These are phyloP conservation scores for Endotrypanum monterogeii DNA, from an alignment of 208 protist genomes.

Conservation along the genomic window DNA sequence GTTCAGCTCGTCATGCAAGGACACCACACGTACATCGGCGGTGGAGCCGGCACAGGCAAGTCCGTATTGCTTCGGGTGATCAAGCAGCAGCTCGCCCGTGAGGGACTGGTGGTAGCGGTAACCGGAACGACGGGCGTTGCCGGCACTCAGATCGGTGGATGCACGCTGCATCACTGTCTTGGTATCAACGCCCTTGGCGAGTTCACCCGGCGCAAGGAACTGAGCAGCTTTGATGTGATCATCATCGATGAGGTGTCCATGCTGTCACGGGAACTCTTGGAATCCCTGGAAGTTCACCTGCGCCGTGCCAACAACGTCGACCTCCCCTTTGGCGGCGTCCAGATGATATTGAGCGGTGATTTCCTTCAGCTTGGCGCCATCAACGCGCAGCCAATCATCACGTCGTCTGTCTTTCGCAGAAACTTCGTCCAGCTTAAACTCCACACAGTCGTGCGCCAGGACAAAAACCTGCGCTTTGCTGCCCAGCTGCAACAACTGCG, in stretches of 20 bases:
- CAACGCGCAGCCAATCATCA: slow-evolving; percentile 55
- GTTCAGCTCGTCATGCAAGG: slow-evolving; percentile 72
- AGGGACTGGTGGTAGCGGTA: slow-evolving; percentile 74
- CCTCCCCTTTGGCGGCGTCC: slow-evolving; percentile 90
- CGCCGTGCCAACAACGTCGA: slow-evolving; percentile 75
- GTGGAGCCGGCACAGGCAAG: slow-evolving; percentile 89
- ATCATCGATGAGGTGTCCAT: slow-evolving; percentile 95
- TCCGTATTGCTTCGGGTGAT: slow-evolving; percentile 87
- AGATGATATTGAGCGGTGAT: slow-evolving; percentile 92
- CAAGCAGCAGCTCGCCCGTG: slow-evolving; percentile 53
- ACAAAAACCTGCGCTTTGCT: slow-evolving; percentile 45
- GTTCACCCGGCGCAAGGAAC: slow-evolving; percentile 66
- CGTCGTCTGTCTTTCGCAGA: slow-evolving; percentile 67
- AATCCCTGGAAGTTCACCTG: slow-evolving; percentile 76
- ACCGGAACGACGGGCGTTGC: slow-evolving; percentile 90
- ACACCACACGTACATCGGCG: slow-evolving; percentile 89
- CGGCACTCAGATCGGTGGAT: slow-evolving; percentile 73
- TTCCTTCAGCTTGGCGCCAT: slow-evolving; percentile 92
- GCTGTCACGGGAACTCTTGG: slow-evolving; percentile 83
- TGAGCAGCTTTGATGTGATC: slow-evolving; percentile 84
- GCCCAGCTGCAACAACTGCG: slow-evolving; percentile 75
- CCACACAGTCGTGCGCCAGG: slow-evolving; percentile 62
- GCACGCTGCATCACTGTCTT: slow-evolving; percentile 89
- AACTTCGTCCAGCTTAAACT: slow-evolving; percentile 88
- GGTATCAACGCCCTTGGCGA: slow-evolving; percentile 81